Evolutionary conservation across 805 yeast genomes (phyloP), one percentile per base, ranked within the genome.

Genomic region (Starmera quercuum): DNA sequence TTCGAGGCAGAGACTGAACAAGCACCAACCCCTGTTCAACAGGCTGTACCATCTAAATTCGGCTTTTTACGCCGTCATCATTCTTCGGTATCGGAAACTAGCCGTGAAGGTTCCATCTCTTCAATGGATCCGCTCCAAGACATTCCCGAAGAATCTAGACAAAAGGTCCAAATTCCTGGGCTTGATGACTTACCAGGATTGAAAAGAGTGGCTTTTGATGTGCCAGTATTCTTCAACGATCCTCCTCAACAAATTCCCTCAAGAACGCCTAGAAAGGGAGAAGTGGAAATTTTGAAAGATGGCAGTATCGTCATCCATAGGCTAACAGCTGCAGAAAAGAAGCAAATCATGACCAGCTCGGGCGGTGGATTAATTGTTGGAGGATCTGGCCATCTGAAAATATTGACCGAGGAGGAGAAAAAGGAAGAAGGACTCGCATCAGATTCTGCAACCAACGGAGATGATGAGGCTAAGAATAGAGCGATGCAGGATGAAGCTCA

Each of bases 171-270:
- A 19, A 53, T 55, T 9, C 73, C 73, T 2, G 73, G 73, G 0
- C 39, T 66, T 29, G 68, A 63, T 30, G 36, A 71, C 23, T 29
- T 64, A 1, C 58, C 58, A 33, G 49, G 54, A 6, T 40, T 84
- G 51, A 71, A 73, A 40, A 67, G 84, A 43, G 95, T 86, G 5
- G 68, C 80, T 0, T 88, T 88, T 60, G 85, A 87, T 3, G 65
- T 82, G 5, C 82, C 82, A 23, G 80, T 84, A 12, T 77, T 85
- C 48, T 73, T 71, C 23, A 71, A 72, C 40, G 96, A 88, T 54
- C 97, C 97, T 1, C 95, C 95, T 1, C 97, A 88, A 49, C 95
- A 87, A 52, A 83, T 88, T 37, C 97, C 97, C 3, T 82, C 95
- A 2, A 64, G 95, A 49, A 71, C 67, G 33, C 96, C 97, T 12